phyloP scores from a whole-genome alignment of 2,329 filamentous ascomycete species.

The Kalmusia sp. region DNA sequence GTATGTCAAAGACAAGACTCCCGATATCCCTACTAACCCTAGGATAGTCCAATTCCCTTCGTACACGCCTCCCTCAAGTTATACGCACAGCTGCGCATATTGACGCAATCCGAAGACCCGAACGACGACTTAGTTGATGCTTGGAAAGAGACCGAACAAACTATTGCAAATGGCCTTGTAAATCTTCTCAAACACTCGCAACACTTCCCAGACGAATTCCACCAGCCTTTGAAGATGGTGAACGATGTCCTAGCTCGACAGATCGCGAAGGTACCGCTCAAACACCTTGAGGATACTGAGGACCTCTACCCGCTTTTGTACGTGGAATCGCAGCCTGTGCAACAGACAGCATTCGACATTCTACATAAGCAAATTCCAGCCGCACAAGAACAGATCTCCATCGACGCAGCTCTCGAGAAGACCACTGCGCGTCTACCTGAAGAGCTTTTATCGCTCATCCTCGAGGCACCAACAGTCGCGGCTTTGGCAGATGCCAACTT shows the following conservation, averaged over 20 bases:
- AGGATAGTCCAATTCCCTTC: conserved; percentile 55
- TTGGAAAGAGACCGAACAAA: conserved; percentile 66
- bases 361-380: conserved; percentile 81
- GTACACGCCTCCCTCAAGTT: conserved; percentile 78
- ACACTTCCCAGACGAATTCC: conserved; percentile 58
- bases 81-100: conserved; percentile 65
- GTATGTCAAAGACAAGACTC: conserved; percentile 8
- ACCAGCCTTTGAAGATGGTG: conserved; percentile 76
- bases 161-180: conserved; percentile 66
- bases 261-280: conserved; percentile 68
- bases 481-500: conserved; percentile 70
- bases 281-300: conserved; percentile 67
- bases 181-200: conserved; percentile 66
- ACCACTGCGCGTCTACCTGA: conserved; percentile 77
- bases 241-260: conserved; percentile 76
- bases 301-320: conserved; percentile 80
- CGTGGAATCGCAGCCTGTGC: conserved; percentile 75
- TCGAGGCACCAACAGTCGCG: conserved; percentile 78
- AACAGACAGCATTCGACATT: conserved; percentile 80
- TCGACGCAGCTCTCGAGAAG: conserved; percentile 77
- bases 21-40: background rate
- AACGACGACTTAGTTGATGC: conserved; percentile 88
- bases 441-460: conserved; percentile 82
- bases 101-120: conserved; percentile 65
- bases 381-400: conserved; percentile 79